Conservation (phyloP, 306 rosid species). For the Quercus wislizeni region DNA sequence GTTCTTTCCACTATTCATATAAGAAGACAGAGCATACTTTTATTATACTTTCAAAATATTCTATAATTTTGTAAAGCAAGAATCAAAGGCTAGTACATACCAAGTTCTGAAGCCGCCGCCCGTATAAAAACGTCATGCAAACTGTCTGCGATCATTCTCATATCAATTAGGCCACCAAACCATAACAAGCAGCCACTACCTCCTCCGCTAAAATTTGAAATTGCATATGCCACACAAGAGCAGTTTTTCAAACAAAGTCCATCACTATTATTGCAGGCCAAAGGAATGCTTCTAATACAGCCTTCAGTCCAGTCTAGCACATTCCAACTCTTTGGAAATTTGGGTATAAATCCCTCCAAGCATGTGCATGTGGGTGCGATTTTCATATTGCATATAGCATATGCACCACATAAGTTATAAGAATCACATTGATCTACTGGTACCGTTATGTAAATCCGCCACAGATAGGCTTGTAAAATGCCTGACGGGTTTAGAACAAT, state of each 20-base stretch:
- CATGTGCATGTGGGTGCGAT: constrained; percentile 13
- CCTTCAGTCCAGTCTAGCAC: constrained; percentile 12
- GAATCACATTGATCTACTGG: constrained; percentile 14
- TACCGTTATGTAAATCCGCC: not conserved
- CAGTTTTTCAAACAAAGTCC: constrained; percentile 30
- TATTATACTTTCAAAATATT: too few species aligned
- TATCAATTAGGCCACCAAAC: constrained; percentile 26
- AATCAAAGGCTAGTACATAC: too few species aligned
- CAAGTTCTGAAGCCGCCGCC: too few species aligned
- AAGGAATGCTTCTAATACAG: constrained; percentile 14
- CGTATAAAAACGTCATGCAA: constrained; percentile 1
- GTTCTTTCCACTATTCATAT: too few species aligned
- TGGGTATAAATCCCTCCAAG: constrained; percentile 12
- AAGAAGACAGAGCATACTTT: too few species aligned
- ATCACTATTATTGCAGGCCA: constrained; percentile 16
- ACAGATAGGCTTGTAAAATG: constrained; percentile 8
- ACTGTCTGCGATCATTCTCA: constrained; percentile 1
- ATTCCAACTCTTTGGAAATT: not conserved
- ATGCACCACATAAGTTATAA: constrained; percentile 19
- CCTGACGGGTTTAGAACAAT: constrained; percentile 1
- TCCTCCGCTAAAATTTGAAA: constrained; percentile 3
- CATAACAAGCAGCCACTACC: constrained; percentile 41
- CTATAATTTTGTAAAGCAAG: too few species aligned
- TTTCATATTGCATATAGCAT: constrained; percentile 11
- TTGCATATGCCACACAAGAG: constrained; percentile 27